Conservation (phyloP, 2,329 filamentous ascomycete species). For the Monosporascus sp. region DNA sequence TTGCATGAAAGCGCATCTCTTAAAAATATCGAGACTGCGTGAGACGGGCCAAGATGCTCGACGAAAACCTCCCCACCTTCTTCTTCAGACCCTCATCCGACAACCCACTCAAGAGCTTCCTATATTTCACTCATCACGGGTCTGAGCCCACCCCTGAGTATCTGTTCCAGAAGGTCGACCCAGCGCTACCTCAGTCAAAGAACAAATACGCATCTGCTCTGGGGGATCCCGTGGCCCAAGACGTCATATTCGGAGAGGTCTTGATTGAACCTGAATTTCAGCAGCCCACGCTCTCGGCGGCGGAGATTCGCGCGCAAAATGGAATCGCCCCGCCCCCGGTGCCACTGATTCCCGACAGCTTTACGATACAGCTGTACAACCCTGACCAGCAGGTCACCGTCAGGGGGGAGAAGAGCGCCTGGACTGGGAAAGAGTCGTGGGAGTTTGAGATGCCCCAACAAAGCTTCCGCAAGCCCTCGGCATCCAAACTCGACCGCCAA, state of each 20-base stretch:
- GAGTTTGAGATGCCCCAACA: conserved; percentile 89
- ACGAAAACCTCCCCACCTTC: conserved; percentile 85
- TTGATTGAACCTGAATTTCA: conserved; percentile 80
- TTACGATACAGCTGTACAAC: conserved; percentile 87
- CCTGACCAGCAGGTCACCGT: conserved; percentile 78
- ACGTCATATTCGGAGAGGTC: conserved; percentile 83
- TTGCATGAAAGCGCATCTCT: background rate
- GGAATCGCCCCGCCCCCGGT: conserved; percentile 60
- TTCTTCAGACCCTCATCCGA: conserved; percentile 47
- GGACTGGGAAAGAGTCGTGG: conserved; percentile 77
- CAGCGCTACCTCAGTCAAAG: conserved; percentile 60
- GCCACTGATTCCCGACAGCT: conserved; percentile 70
- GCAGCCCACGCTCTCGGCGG: conserved; percentile 73
- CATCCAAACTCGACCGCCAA: conserved; percentile 71
- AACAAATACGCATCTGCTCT: conserved; percentile 86
- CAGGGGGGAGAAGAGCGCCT: conserved; percentile 65
- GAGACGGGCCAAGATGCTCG: conserved; percentile 58
- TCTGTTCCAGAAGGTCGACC: conserved; percentile 70
- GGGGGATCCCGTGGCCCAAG: conserved; percentile 73
- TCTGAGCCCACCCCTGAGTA: conserved; percentile 77
- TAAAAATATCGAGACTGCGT: background rate
- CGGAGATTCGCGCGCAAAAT: conserved; percentile 70
- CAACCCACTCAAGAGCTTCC: conserved; percentile 49
- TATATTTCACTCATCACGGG: conserved; percentile 65
- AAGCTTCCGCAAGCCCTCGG: conserved; percentile 75